phyloP scores from a whole-genome alignment of 768 basidiomycete species.

The Termitomyces sp. region DNA sequence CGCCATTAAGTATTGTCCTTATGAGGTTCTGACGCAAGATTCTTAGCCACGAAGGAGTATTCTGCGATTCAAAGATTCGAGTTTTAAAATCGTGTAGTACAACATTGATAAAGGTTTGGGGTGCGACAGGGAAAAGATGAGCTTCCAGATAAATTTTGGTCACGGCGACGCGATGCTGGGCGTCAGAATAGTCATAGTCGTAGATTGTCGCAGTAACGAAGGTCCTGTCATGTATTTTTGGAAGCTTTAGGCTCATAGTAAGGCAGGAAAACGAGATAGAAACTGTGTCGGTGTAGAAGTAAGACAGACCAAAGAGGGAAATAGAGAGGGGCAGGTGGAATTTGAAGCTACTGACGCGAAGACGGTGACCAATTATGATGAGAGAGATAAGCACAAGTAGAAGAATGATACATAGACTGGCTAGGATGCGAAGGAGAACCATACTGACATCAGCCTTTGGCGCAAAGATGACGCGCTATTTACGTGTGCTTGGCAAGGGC shows the following conservation, averaged over 20 bases:
- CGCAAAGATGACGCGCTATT: slow-evolving; percentile 9
- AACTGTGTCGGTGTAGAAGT: background rate
- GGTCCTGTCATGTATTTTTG: slow-evolving; percentile 20
- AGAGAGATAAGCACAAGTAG: background rate
- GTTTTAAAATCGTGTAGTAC: slow-evolving; percentile 31
- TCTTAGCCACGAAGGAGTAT: slow-evolving; percentile 32
- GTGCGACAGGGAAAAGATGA: slow-evolving; percentile 34
- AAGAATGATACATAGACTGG: background rate
- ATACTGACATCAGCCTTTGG: background rate
- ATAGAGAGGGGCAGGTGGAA: slow-evolving; percentile 4
- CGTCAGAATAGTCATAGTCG: slow-evolving; percentile 26
- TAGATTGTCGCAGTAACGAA: slow-evolving; percentile 23
- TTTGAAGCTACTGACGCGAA: background rate
- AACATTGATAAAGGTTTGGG: slow-evolving; percentile 27
- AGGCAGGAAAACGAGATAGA: slow-evolving; percentile 13
- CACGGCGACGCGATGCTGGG: slow-evolving; percentile 15
- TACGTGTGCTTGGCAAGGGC: slow-evolving; percentile 5
- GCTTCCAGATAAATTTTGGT: slow-evolving; percentile 18
- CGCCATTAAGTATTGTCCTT: slow-evolving; percentile 31
- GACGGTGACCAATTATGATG: background rate
- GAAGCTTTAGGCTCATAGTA: slow-evolving; percentile 23
- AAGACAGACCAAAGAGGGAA: slow-evolving; percentile 9
- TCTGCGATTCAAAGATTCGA: slow-evolving; percentile 24
- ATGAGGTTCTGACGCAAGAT: slow-evolving; percentile 30
- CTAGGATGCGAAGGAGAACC: background rate